phyloP scores from a whole-genome alignment of 306 rosid genomes.

The Comarum palustre region DNA sequence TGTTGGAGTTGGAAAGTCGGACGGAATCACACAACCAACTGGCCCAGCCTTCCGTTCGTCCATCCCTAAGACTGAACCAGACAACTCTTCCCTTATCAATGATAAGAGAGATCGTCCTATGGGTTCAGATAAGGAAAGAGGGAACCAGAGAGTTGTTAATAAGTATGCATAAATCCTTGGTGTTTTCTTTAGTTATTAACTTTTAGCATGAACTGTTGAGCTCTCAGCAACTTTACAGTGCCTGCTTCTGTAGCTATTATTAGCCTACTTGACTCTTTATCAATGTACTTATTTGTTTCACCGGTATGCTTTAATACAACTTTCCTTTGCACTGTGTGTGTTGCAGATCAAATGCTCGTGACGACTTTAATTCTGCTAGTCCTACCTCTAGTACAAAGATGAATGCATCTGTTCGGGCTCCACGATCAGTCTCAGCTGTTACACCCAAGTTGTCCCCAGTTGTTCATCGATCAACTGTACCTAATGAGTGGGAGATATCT shows the following conservation, averaged over 20 bases:
- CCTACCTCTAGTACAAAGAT: conserved; percentile 70
- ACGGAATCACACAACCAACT: conserved; percentile 65
- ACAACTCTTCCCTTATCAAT: conserved; percentile 53
- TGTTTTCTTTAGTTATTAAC: conserved; percentile 19
- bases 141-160: conserved; percentile 69
- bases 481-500: conserved; percentile 87
- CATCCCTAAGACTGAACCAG: conserved; percentile 71
- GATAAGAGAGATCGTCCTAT: conserved; percentile 81
- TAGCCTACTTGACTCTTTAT: conserved; percentile 17
- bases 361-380: conserved; percentile 74
- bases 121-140: conserved; percentile 81
- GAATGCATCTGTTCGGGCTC: conserved; percentile 78
- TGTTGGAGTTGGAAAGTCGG: conserved; percentile 73
- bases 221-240: background rate
- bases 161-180: conserved; percentile 55
- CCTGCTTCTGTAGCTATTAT: conserved; percentile 11
- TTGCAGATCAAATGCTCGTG: conserved; percentile 73
- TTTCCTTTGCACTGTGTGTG: conserved; percentile 25
- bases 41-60: conserved; percentile 78
- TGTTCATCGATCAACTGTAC: conserved; percentile 63
- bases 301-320: conserved; percentile 20
- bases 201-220: background rate
- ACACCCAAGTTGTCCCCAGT: conserved; percentile 83
- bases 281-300: conserved; percentile 9
- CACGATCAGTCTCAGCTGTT: conserved; percentile 79